A percentile compares a stretch with the other conserved stretches of the same genome.
These are phyloP conservation scores for Dactylonectria estremocensis DNA, from an alignment of 2,329 filamentous ascomycete species.

Conservation along the genomic window DNA sequence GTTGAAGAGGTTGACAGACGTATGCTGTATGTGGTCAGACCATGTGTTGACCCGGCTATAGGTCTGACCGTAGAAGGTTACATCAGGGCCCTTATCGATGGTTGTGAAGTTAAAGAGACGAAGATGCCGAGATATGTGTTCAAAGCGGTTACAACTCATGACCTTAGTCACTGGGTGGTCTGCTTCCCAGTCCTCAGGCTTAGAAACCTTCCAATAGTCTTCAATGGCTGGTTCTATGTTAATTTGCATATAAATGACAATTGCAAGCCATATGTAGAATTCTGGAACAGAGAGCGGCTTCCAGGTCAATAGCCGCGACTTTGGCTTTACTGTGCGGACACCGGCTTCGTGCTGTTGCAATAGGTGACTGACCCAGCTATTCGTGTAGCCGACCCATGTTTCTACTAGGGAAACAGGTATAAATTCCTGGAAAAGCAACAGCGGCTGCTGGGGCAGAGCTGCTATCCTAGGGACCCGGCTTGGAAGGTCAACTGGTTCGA, in stretches of 20 bases:
- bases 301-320: slow-evolving; percentile 10
- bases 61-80: not conserved
- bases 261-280: slow-evolving; percentile 28
- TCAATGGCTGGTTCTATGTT: slow-evolving; percentile 21
- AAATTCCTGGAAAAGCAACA: slow-evolving; percentile 25
- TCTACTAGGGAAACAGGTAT: slow-evolving; percentile 21
- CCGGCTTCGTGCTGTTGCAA: slow-evolving; percentile 1
- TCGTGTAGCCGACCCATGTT: slow-evolving; percentile 21
- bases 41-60: too few species aligned
- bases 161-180: not conserved
- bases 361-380: too few species aligned
- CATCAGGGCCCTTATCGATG: slow-evolving; percentile 4
- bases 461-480: too few species aligned
- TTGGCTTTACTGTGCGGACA: not conserved
- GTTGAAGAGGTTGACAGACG: not conserved
- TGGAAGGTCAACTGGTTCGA: too few species aligned
- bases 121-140: slow-evolving; percentile 16
- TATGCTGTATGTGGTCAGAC: slow-evolving; percentile 1
- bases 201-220: slow-evolving; percentile 24
- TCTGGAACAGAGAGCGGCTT: slow-evolving; percentile 17
- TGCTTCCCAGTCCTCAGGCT: not conserved
- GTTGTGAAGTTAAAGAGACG: too few species aligned
- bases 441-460: too few species aligned
- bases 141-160: slow-evolving; percentile 17
- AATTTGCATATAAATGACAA: slow-evolving; percentile 30